Conservation (phyloP, 768 basidiomycete species). For the Dictyophora rubrovolvata region DNA sequence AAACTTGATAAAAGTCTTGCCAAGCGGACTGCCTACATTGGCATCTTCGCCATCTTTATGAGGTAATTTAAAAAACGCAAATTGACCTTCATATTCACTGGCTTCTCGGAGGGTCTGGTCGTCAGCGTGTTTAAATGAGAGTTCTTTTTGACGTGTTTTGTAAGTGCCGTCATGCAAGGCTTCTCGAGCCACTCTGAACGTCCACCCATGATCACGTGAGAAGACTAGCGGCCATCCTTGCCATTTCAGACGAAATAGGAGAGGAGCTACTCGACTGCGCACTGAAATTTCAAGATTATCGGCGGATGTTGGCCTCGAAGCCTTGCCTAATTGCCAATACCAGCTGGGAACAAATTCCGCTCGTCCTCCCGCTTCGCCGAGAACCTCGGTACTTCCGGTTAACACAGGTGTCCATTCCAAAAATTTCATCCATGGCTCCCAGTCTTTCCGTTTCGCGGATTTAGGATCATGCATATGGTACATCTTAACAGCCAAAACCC, state of each 20-base stretch:
- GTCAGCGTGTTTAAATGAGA: slow-evolving; percentile 51
- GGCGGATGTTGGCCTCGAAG: slow-evolving; percentile 53
- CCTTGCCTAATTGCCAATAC: slow-evolving; percentile 86
- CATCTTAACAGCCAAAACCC: background rate
- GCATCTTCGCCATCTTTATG: slow-evolving; percentile 93
- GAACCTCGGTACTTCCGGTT: background rate
- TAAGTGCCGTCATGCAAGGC: slow-evolving; percentile 26
- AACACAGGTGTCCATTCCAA: slow-evolving; percentile 52
- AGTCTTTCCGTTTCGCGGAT: background rate
- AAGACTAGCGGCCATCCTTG: slow-evolving; percentile 73
- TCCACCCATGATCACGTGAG: slow-evolving; percentile 86
- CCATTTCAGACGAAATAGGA: slow-evolving; percentile 85
- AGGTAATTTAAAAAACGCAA: slow-evolving; percentile 81
- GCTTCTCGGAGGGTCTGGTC: slow-evolving; percentile 51
- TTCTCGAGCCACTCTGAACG: slow-evolving; percentile 59
- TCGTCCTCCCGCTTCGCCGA: slow-evolving; percentile 16
- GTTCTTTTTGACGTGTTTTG: slow-evolving; percentile 32
- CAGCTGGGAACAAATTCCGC: slow-evolving; percentile 75
- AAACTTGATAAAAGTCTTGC: slow-evolving; percentile 81
- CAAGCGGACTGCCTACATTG: slow-evolving; percentile 89
- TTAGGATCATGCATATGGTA: background rate
- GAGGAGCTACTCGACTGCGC: slow-evolving; percentile 70
- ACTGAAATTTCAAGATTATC: slow-evolving; percentile 80
- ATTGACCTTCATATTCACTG: slow-evolving; percentile 29
- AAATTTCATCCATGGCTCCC: slow-evolving; percentile 43